Conservation (phyloP, 2,329 filamentous ascomycete genomes). For the Graphilbum ipis-grandicollis region DNA sequence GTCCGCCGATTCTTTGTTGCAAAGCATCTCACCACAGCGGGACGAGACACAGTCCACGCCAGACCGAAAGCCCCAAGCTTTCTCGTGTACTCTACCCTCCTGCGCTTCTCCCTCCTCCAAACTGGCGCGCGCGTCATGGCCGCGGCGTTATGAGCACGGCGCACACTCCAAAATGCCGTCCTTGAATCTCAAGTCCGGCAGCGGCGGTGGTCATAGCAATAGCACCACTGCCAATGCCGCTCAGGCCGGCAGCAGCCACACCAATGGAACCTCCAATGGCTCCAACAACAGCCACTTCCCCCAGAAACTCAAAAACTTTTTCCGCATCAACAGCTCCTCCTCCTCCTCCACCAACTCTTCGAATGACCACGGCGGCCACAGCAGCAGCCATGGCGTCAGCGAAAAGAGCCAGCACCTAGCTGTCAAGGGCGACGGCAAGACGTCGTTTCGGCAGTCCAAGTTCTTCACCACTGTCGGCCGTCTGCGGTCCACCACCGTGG, state of each 20-base stretch:
- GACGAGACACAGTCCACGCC: no score
- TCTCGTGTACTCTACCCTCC: neutral
- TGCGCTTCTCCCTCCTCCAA: conserved; percentile 1
- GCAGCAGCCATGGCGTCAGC: conserved; percentile 6
- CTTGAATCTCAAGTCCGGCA: conserved; percentile 29
- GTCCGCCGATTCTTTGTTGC: no score
- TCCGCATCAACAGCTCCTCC: conserved; percentile 45
- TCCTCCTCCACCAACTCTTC: conserved; percentile 11
- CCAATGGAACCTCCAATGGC: conserved; percentile 22
- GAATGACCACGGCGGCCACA: conserved; percentile 10
- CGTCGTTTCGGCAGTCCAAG: conserved; percentile 63
- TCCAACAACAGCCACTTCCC: conserved; percentile 43
- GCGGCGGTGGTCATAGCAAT: conserved; percentile 15
- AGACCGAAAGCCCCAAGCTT: no score
- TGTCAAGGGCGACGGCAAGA: conserved; percentile 26
- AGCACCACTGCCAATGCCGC: conserved; percentile 27
- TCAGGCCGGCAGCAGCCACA: conserved; percentile 10
- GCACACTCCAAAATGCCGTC: conserved; percentile 9
- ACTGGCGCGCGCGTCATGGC: conserved; percentile 10
- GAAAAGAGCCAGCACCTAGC: conserved; percentile 16
- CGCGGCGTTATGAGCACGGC: conserved; percentile 10
- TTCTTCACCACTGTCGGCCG: conserved; percentile 80
- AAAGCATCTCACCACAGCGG: no score
- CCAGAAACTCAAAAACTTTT: conserved; percentile 54
- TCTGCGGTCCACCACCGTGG: conserved; percentile 76